Evolutionary conservation across 2,329 filamentous ascomycete species (phyloP).

Genomic region (Blastomyces emzantsi): DNA sequence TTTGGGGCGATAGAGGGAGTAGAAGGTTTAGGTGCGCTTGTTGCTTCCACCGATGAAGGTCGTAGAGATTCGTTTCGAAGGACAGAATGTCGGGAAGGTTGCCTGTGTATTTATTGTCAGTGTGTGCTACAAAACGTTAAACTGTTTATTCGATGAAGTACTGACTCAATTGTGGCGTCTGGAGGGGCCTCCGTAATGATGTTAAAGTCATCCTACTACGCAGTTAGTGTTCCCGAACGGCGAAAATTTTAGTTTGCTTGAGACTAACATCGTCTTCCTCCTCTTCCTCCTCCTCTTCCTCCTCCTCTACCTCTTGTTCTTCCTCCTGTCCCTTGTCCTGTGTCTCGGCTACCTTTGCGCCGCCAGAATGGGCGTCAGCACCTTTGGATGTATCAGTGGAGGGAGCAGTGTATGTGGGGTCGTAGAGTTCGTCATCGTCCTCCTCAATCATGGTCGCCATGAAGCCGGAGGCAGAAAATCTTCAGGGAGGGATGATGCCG

Average conservation of each 20-base stretch:
- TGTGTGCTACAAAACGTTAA: background rate
- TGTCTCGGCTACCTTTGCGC: slow-evolving; percentile 18
- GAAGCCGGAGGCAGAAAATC: slow-evolving; percentile 1
- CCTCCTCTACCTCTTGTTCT: slow-evolving; percentile 28
- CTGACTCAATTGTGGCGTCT: slow-evolving; percentile 28
- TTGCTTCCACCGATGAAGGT: slow-evolving; percentile 27
- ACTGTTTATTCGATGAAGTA: slow-evolving; percentile 29
- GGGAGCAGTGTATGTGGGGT: slow-evolving; percentile 32
- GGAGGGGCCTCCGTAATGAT: slow-evolving; percentile 42
- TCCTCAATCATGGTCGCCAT: slow-evolving; percentile 33
- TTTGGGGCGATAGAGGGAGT: slow-evolving; percentile 25
- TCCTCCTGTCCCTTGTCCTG: slow-evolving; percentile 27
- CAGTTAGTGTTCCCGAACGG: slow-evolving; percentile 14
- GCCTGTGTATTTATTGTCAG: slow-evolving; percentile 22
- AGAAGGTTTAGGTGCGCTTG: slow-evolving; percentile 25
- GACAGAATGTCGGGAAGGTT: slow-evolving; percentile 31
- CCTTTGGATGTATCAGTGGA: slow-evolving; percentile 24
- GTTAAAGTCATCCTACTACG: slow-evolving; percentile 39
- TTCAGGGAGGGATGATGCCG: slow-evolving; percentile 1
- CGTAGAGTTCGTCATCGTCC: slow-evolving; percentile 41
- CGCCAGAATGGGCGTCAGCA: slow-evolving; percentile 21
- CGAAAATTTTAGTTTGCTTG: slow-evolving; percentile 14
- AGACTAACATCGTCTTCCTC: slow-evolving; percentile 26
- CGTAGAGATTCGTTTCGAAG: slow-evolving; percentile 30
- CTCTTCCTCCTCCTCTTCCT: slow-evolving; percentile 36